phyloP scores from a whole-genome alignment of 345 rosid species.

The Passiflora organensis region DNA sequence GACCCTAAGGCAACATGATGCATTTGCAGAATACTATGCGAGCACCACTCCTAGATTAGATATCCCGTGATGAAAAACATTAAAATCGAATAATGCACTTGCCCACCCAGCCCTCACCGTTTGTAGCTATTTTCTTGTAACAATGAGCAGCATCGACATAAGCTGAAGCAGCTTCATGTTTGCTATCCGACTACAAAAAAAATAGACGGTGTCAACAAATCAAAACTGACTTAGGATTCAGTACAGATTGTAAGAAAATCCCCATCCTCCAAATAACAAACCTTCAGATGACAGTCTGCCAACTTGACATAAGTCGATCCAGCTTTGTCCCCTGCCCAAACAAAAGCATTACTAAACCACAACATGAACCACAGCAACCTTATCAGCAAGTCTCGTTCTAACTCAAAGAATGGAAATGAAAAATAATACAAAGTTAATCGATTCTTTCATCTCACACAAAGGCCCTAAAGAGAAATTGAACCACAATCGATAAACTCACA shows the following conservation, averaged over 20 bases:
- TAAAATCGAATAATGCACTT: no score
- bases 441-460: background rate
- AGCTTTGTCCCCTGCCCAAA: conserved; percentile 73
- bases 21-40: no score
- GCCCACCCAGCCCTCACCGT: conserved; percentile 36
- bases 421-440: background rate
- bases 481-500: background rate
- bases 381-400: background rate
- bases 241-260: conserved; percentile 1
- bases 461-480: background rate
- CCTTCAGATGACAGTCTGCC: conserved; percentile 76
- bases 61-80: no score
- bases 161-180: conserved; percentile 82
- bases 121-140: conserved; percentile 71
- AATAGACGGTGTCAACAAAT: conserved; percentile 9
- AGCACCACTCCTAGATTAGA: no score
- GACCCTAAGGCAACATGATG: no score
- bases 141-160: conserved; percentile 85
- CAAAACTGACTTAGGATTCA: no score
- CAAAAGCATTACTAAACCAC: background rate
- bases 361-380: background rate
- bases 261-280: conserved; percentile 3
- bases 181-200: conserved; percentile 62
- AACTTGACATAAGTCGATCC: conserved; percentile 64
- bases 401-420: no score